Evolutionary conservation across 345 rosid genomes (phyloP).

Genomic region (Euphorbia pulcherrima): DNA sequence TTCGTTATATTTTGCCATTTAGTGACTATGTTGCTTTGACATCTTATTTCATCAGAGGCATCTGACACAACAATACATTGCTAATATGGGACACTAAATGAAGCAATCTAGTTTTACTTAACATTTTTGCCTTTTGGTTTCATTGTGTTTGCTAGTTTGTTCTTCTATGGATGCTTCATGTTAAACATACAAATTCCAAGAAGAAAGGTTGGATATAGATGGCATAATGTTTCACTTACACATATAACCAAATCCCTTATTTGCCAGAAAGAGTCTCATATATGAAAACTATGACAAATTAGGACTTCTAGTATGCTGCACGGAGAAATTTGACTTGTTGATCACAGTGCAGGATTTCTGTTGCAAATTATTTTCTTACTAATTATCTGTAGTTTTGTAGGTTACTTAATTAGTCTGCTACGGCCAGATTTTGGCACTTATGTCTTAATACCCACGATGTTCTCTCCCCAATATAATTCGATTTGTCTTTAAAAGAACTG

Average conservation of each 20-base stretch:
- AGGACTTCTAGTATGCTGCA: background rate
- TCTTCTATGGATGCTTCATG: background rate
- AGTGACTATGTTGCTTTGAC: constrained; percentile 8
- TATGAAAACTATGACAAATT: background rate
- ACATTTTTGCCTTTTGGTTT: background rate
- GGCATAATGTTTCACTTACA: background rate
- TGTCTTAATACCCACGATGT: background rate
- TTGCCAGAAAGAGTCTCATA: background rate
- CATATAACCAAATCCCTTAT: background rate
- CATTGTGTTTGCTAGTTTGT: background rate
- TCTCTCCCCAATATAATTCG: too few relatives aligned
- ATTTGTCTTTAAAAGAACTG: background rate
- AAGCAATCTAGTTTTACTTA: background rate
- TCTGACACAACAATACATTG: background rate
- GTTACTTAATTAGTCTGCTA: background rate
- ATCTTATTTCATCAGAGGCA: constrained; percentile 8
- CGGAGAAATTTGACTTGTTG: background rate
- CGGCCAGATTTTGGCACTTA: background rate
- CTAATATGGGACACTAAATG: background rate
- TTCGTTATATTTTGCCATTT: constrained; percentile 29
- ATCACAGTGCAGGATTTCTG: background rate
- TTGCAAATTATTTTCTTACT: background rate
- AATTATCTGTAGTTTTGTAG: background rate
- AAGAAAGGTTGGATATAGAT: background rate
- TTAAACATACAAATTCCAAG: background rate